Percentiles rank a stretch among this genome's conserved stretches.
Conservation (phyloP, 169 alveolate genomes). For the Cryptosporidium bovis region DNA sequence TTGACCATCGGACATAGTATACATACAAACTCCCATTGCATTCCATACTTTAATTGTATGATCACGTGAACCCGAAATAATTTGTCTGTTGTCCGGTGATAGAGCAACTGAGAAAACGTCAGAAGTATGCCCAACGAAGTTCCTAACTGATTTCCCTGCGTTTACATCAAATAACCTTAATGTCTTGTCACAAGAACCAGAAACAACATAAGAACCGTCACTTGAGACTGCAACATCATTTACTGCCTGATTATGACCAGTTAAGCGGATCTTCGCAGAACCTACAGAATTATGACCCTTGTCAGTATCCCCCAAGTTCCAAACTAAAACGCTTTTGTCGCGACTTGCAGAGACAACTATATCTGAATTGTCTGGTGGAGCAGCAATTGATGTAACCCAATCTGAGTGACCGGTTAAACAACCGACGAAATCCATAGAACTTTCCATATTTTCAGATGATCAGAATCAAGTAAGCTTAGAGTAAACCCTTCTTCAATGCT, state of each 20-base stretch:
- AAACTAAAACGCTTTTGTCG: constrained; percentile 85
- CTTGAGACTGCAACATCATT: constrained; percentile 93
- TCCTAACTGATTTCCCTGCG: constrained; percentile 90
- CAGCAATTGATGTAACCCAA: constrained; percentile 95
- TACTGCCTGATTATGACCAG: constrained; percentile 93
- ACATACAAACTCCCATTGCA: constrained; percentile 97
- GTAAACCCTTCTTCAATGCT: constrained; percentile 24
- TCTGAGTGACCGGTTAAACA: constrained; percentile 87
- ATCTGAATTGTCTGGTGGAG: constrained; percentile 90
- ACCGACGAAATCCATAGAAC: constrained; percentile 65
- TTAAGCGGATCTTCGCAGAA: constrained; percentile 84
- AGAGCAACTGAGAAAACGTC: constrained; percentile 96
- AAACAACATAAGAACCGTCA: constrained; percentile 93
- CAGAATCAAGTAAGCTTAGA: neutral
- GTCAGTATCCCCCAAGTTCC: constrained; percentile 85
- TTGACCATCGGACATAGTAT: constrained; percentile 92
- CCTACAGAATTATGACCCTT: constrained; percentile 84
- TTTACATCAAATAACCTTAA: constrained; percentile 94
- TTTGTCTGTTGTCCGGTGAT: constrained; percentile 98
- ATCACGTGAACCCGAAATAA: constrained; percentile 98
- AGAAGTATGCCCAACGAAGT: constrained; percentile 92
- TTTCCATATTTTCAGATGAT: constrained; percentile 23
- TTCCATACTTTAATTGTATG: constrained; percentile 96
- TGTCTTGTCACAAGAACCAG: constrained; percentile 95
- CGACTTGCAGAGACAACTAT: constrained; percentile 93